phyloP scores from a whole-genome alignment of 2,329 filamentous ascomycete species.

The Arthroderma sp. region DNA sequence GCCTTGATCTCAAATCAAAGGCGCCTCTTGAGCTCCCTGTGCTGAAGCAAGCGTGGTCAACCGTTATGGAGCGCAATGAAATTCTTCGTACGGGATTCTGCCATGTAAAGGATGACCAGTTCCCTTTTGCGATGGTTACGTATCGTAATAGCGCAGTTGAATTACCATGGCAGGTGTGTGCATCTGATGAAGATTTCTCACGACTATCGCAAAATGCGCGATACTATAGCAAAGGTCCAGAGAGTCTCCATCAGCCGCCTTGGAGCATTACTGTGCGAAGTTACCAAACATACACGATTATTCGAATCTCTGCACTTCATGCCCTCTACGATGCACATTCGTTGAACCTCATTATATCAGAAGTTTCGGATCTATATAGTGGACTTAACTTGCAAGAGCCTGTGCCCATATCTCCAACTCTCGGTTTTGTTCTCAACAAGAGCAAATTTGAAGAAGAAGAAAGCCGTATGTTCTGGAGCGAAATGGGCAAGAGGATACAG shows the following conservation, averaged over 20 bases:
- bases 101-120: conserved; percentile 44
- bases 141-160: conserved; percentile 28
- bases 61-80: conserved; percentile 43
- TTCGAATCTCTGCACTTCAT: conserved; percentile 55
- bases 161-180: conserved; percentile 27
- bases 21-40: conserved; percentile 23
- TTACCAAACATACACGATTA: conserved; percentile 11
- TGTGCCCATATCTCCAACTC: conserved; percentile 28
- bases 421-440: conserved; percentile 33
- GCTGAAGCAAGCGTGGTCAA: conserved; percentile 48
- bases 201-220: not conserved
- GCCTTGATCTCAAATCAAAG: conserved; percentile 42
- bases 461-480: conserved; percentile 49
- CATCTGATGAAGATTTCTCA: not conserved
- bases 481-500: conserved; percentile 38
- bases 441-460: conserved; percentile 19
- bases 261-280: conserved; percentile 49
- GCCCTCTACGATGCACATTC: conserved; percentile 76
- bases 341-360: conserved; percentile 49
- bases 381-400: conserved; percentile 14
- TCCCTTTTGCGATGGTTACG: conserved; percentile 63
- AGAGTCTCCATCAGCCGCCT: conserved; percentile 40
- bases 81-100: conserved; percentile 69
- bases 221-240: not conserved
- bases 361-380: conserved; percentile 38